phyloP scores from a whole-genome alignment of 129 eudicot genomes.

The Ambrosia artemisiifolia region DNA sequence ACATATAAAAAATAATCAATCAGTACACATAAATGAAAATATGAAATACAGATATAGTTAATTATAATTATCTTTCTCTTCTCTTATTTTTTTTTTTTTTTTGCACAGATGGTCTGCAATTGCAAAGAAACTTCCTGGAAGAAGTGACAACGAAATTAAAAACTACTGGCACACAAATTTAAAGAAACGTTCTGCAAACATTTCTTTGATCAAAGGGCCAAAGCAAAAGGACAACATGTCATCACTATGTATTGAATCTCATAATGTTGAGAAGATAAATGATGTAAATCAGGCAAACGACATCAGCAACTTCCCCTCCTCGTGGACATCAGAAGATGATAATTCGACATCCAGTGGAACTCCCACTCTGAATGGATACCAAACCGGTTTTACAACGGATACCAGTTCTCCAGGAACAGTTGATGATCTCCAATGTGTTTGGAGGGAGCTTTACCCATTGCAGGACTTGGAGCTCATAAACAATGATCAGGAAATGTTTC shows the following conservation, averaged over 20 bases:
- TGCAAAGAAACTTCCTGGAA: constrained; percentile 15
- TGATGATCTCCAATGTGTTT: constrained; percentile 9
- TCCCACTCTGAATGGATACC: neutral
- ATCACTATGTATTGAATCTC: neutral
- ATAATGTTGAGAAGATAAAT: neutral
- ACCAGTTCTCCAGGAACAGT: constrained; percentile 3
- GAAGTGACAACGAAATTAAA: constrained; percentile 20
- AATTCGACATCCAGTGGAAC: neutral
- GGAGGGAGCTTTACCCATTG: constrained; percentile 1
- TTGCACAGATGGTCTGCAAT: constrained; percentile 20
- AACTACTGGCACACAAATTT: constrained; percentile 20
- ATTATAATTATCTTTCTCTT: neutral
- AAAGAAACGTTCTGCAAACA: neutral
- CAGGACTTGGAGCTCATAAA: neutral
- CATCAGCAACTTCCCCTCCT: neutral
- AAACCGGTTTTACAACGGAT: neutral
- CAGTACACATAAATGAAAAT: no score
- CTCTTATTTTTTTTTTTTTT: neutral
- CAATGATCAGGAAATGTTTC: neutral
- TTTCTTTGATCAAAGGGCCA: neutral
- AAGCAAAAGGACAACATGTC: neutral
- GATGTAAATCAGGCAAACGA: neutral
- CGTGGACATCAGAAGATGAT: neutral
- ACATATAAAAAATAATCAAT: no score
- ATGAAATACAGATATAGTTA: no score